phyloP scores from a whole-genome alignment of 106 monocot genomes.

The Narthecium ossifragum region DNA sequence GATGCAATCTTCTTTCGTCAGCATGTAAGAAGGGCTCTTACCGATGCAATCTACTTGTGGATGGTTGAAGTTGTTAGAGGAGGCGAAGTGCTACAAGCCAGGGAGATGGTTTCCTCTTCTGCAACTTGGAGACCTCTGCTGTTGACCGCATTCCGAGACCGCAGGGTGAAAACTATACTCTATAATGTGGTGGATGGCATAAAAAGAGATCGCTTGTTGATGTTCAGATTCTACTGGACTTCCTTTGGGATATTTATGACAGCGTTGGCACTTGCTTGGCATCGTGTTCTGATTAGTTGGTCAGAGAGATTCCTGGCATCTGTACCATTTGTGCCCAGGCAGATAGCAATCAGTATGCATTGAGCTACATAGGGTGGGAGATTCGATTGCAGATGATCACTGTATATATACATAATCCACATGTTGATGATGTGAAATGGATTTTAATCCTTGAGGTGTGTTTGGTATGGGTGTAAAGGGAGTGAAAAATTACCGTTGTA shows the following conservation, averaged over 20 bases:
- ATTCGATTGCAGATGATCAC: too few relatives aligned
- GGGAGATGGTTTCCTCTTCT: background rate
- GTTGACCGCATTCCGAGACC: conserved; percentile 29
- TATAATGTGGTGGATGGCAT: conserved; percentile 37
- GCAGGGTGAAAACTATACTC: conserved; percentile 55
- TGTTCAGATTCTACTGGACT: conserved; percentile 44
- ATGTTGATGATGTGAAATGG: too few relatives aligned
- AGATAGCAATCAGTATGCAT: conserved; percentile 23
- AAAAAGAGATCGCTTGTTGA: conserved; percentile 42
- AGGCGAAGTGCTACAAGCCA: background rate
- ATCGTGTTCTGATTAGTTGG: conserved; percentile 23
- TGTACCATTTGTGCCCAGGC: conserved; percentile 21
- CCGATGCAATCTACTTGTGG: conserved; percentile 51
- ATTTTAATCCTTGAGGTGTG: too few relatives aligned
- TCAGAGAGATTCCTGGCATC: conserved; percentile 26
- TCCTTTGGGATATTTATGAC: conserved; percentile 28
- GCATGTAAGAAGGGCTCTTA: conserved; percentile 26
- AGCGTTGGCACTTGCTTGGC: conserved; percentile 33
- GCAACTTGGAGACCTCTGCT: conserved; percentile 10
- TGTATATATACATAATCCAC: too few relatives aligned
- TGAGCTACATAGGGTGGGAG: too few relatives aligned
- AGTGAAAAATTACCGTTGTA: too few relatives aligned
- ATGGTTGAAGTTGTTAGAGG: conserved; percentile 14
- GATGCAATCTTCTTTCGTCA: conserved; percentile 45
- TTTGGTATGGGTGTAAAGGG: too few relatives aligned